phyloP scores from a whole-genome alignment of 805 yeast species.

The Pichia cabralensis region DNA sequence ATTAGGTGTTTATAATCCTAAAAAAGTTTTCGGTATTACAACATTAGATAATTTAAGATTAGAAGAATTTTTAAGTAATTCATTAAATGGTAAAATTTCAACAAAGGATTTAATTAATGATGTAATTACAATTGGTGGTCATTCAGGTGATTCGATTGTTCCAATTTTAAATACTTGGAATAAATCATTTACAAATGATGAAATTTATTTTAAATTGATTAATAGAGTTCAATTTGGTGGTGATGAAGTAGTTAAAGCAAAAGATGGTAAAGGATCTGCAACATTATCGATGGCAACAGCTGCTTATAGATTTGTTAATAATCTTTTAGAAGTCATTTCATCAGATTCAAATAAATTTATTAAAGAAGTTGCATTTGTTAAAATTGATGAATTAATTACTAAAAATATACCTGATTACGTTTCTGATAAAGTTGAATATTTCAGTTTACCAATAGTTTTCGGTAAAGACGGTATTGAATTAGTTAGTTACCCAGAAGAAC shows the following conservation, averaged over 20 bases:
- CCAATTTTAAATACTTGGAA: slow-evolving; percentile 34
- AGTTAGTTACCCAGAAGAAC: slow-evolving; percentile 12
- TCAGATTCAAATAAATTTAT: slow-evolving; percentile 9
- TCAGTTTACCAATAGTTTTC: slow-evolving; percentile 38
- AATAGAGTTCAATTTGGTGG: slow-evolving; percentile 84
- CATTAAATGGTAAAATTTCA: slow-evolving; percentile 14
- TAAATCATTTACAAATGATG: slow-evolving; percentile 26
- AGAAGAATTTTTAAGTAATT: slow-evolving; percentile 34
- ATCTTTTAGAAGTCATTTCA: slow-evolving; percentile 19
- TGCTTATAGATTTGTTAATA: slow-evolving; percentile 70
- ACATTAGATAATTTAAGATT: slow-evolving; percentile 50
- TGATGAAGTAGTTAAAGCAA: slow-evolving; percentile 93
- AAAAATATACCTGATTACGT: slow-evolving; percentile 19
- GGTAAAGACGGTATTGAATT: slow-evolving; percentile 24
- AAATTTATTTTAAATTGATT: slow-evolving; percentile 42
- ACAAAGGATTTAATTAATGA: slow-evolving; percentile 28
- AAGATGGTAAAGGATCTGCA: slow-evolving; percentile 91
- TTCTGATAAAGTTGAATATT: slow-evolving; percentile 29
- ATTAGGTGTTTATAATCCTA: slow-evolving; percentile 42
- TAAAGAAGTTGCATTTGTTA: slow-evolving; percentile 41
- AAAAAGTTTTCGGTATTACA: slow-evolving; percentile 47
- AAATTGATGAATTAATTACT: slow-evolving; percentile 42
- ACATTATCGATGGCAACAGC: slow-evolving; percentile 95
- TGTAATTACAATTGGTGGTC: slow-evolving; percentile 46
- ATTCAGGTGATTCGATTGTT: slow-evolving; percentile 47